These are phyloP conservation scores for Tulasnella calospora DNA, from an alignment of 768 basidiomycete genomes.

Conservation along the genomic window DNA sequence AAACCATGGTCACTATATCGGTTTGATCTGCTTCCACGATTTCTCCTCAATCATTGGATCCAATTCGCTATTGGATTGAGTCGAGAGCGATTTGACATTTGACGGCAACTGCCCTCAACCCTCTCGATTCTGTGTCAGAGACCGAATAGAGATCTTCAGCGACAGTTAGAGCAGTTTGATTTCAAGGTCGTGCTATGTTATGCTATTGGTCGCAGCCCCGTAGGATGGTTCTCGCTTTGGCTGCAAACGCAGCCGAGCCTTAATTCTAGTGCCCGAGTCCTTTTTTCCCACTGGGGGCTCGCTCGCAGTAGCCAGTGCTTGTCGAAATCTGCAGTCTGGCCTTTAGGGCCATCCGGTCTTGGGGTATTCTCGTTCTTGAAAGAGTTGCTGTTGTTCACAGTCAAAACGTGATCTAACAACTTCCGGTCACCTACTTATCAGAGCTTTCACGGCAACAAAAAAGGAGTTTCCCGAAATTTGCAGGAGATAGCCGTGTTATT, in stretches of 20 bases:
- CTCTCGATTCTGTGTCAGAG: not conserved
- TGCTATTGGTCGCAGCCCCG: not conserved
- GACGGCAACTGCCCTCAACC: not conserved
- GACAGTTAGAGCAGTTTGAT: not conserved
- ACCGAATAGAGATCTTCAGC: not conserved
- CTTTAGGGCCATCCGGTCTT: not conserved
- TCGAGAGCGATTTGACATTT: not conserved
- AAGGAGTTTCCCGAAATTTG: not conserved
- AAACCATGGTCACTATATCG: not conserved
- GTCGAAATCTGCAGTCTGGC: not conserved
- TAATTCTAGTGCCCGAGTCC: not conserved
- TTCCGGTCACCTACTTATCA: not conserved
- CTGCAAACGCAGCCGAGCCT: not conserved
- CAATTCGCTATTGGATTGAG: not conserved
- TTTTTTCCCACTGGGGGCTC: not conserved
- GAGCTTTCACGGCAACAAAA: not conserved
- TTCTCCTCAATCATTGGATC: not conserved
- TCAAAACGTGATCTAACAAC: not conserved
- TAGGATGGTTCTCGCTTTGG: not conserved
- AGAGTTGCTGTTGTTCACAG: not conserved
- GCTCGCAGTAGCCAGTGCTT: not conserved
- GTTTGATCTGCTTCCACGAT: not conserved
- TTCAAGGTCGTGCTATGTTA: not conserved
- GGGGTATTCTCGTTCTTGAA: not conserved
- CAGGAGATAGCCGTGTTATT: not conserved